phyloP scores from a whole-genome alignment of 1,139 yeast species.

The Dujonia santamariae region DNA sequence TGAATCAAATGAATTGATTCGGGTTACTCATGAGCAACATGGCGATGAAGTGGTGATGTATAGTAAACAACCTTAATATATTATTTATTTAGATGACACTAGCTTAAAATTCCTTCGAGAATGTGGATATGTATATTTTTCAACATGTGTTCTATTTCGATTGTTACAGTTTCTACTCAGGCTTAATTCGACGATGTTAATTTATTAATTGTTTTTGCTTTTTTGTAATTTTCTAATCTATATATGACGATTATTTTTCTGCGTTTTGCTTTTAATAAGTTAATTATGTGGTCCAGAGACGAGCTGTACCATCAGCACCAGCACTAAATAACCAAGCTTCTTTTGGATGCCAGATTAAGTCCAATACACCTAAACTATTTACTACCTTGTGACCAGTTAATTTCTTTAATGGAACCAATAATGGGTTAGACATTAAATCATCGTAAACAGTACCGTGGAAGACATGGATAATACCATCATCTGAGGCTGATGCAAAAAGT shows the following conservation, averaged over 20 bases:
- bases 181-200: too few species aligned
- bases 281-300: slow-evolving; percentile 91
- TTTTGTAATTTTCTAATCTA: too few species aligned
- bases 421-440: slow-evolving; percentile 91
- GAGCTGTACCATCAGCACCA: slow-evolving; percentile 97
- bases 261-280: too few species aligned
- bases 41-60: too few species aligned
- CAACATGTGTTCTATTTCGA: too few species aligned
- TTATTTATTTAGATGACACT: too few species aligned
- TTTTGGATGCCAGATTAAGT: slow-evolving; percentile 92
- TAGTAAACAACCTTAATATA: too few species aligned
- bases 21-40: too few species aligned
- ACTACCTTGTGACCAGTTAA: slow-evolving; percentile 86
- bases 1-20: background rate
- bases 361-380: slow-evolving; percentile 84
- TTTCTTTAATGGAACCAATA: slow-evolving; percentile 93
- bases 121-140: too few species aligned
- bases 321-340: slow-evolving; percentile 98
- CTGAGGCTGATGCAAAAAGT: slow-evolving; percentile 92
- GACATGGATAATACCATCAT: slow-evolving; percentile 89
- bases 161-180: too few species aligned
- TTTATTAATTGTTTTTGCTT: too few species aligned
- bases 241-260: too few species aligned
- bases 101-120: background rate
- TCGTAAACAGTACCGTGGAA: slow-evolving; percentile 98